Conservation (phyloP, 2,329 filamentous ascomycete genomes). For the Talaromyces islandicus region DNA sequence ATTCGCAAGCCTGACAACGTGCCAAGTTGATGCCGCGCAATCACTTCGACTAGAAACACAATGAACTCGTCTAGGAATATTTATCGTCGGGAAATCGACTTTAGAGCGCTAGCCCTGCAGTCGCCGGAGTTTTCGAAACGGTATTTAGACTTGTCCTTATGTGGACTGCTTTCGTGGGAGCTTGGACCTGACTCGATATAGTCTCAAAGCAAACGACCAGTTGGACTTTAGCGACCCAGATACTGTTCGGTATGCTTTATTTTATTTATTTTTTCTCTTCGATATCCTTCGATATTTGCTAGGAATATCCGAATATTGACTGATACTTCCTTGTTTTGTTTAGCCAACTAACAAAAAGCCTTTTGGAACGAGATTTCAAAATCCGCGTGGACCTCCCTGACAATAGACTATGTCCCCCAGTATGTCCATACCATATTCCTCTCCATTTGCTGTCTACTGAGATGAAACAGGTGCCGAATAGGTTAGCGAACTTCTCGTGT, state of each 20-base stretch:
- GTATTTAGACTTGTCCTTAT: conserved; percentile 30
- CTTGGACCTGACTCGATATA: conserved; percentile 20
- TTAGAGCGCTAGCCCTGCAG: conserved; percentile 53
- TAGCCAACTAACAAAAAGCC: conserved; percentile 66
- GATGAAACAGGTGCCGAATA: conserved; percentile 37
- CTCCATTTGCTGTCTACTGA: not conserved
- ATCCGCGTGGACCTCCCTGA: conserved; percentile 64
- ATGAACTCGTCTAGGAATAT: conserved; percentile 37
- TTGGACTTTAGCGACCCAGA: conserved; percentile 76
- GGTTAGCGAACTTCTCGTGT: conserved; percentile 23
- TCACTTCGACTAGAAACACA: not conserved
- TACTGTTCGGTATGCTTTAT: conserved; percentile 58
- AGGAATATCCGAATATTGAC: conserved; percentile 10
- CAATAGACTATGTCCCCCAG: conserved; percentile 80
- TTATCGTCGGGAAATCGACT: conserved; percentile 57
- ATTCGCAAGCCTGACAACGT: not conserved
- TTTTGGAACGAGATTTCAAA: conserved; percentile 70
- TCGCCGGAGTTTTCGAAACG: conserved; percentile 55
- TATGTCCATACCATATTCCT: conserved; percentile 33
- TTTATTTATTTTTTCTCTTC: too few relatives aligned
- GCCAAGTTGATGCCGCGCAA: not conserved
- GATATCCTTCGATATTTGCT: not conserved
- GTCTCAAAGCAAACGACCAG: conserved; percentile 50
- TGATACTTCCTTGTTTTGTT: too few relatives aligned
- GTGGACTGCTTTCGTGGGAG: not conserved